Evolutionary conservation across 208 protist genomes (phyloP).

Genomic region (Trypanosoma congolense): DNA sequence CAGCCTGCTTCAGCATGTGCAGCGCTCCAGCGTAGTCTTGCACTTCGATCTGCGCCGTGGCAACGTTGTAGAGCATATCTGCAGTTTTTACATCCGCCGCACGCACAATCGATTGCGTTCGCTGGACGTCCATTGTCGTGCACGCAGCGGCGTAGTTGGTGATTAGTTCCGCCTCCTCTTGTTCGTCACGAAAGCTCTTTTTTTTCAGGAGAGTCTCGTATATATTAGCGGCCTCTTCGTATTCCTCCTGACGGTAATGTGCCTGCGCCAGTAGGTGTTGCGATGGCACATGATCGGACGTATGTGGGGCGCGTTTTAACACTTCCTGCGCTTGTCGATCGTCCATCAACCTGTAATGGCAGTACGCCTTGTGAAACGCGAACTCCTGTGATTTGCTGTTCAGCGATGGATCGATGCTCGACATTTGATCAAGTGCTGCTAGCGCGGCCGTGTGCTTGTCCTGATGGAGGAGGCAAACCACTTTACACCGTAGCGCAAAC

Average conservation of each 20-base stretch:
- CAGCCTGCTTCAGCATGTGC: slow-evolving; percentile 58
- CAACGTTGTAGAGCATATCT: slow-evolving; percentile 78
- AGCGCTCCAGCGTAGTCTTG: slow-evolving; percentile 49
- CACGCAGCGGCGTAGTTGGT: slow-evolving; percentile 76
- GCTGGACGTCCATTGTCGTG: slow-evolving; percentile 22
- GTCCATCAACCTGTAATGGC: slow-evolving; percentile 58
- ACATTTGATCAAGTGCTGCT: slow-evolving; percentile 42
- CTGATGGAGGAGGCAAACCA: slow-evolving; percentile 54
- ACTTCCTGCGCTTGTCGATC: slow-evolving; percentile 49
- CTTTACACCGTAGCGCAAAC: slow-evolving; percentile 61
- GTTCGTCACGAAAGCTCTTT: slow-evolving; percentile 52
- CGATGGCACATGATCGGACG: slow-evolving; percentile 31
- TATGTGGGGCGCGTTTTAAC: slow-evolving; percentile 25
- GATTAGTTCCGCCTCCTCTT: slow-evolving; percentile 65
- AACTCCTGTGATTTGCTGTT: slow-evolving; percentile 20
- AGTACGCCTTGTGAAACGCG: slow-evolving; percentile 71
- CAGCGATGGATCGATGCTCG: slow-evolving; percentile 1
- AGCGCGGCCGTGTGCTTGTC: slow-evolving; percentile 68
- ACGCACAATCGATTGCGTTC: slow-evolving; percentile 43
- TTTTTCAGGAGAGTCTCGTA: slow-evolving; percentile 55
- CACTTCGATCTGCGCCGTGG: slow-evolving; percentile 57
- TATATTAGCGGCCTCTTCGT: slow-evolving; percentile 46
- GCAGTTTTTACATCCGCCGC: slow-evolving; percentile 56
- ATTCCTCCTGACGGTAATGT: slow-evolving; percentile 82
- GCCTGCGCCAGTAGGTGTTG: slow-evolving; percentile 76